Base-by-base conservation (phyloP, 768 basidiomycete genomes). In the Chalciporus pseudorubinellus region DNA sequence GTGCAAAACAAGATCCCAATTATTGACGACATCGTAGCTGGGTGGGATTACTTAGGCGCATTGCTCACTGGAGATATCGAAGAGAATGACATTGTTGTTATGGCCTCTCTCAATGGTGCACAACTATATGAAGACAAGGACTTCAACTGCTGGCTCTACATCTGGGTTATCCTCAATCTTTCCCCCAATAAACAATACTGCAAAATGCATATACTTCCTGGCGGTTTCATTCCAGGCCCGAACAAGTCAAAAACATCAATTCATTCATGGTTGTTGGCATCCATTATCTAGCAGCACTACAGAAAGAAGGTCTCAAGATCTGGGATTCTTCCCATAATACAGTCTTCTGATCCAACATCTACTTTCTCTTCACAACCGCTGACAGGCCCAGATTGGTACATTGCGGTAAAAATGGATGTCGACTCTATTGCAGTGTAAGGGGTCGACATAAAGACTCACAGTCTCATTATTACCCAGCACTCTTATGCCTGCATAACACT, bases 321-420 rank as follows among this genome's bases (percentile, higher is more conserved):
- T 50, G 48, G 48, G 41, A 50, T 38, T 1, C 42, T 0, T 42
- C 24, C 19, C 21, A 6, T 2, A 24, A 24, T 7, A 7, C 3
- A 7, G 24, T 24, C 24, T 24, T 24, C 7, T 7, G 8, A 50
- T 50, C 41, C 10, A 8, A 38, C 24, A 7, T 46, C 2, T 46
- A 52, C 16, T 16, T 52, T 1, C 22, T 50, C 0, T 47, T 46
- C n/a, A 26, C 38, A 1, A 51, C 39, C 5, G 41, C 42, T 0
- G 40, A 57, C 14, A 40, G 36, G 41, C 45, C 50, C 22, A 24
- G 51, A 1, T 20, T 53, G 0, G 39, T 53, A 1, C 49, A 50
- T 11, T 40, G 48, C 44, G 48, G 48, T 0, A 50, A 44, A n/a
- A 42, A 31, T 6, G 29, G 29, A 3, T 31, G 12, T 31, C 29